Conservation (phyloP, 2,329 filamentous ascomycete genomes). For the Ophiostoma sp. region DNA sequence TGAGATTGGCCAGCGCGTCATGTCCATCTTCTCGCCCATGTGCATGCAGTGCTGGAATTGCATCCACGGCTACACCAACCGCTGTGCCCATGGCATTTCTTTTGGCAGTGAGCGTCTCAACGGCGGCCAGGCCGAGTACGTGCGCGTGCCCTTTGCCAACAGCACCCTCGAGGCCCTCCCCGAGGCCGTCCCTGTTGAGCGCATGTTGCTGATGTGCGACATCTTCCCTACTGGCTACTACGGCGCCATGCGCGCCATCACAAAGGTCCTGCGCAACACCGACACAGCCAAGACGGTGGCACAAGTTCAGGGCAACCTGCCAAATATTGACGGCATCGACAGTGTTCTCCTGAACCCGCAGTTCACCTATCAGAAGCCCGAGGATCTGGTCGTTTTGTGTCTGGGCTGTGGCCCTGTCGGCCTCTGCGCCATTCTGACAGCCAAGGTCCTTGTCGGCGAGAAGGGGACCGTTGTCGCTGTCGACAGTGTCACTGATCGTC, state of each 20-base stretch:
- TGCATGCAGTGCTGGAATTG: constrained; percentile 25
- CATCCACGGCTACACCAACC: constrained; percentile 22
- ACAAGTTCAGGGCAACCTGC: not conserved
- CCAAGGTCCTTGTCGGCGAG: constrained; percentile 10
- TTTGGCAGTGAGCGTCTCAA: constrained; percentile 22
- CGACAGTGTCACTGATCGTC: constrained; percentile 21
- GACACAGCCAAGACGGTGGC: not conserved
- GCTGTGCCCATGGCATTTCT: constrained; percentile 16
- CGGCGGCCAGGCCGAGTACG: constrained; percentile 24
- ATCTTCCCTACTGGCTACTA: constrained; percentile 27
- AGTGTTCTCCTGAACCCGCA: not conserved
- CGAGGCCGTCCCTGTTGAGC: not conserved
- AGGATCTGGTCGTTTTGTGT: constrained; percentile 17
- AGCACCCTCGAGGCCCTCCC: constrained; percentile 15
- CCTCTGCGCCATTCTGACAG: constrained; percentile 24
- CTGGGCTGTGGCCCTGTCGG: constrained; percentile 23
- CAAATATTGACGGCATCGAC: not conserved
- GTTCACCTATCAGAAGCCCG: not conserved
- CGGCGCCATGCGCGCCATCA: constrained; percentile 23
- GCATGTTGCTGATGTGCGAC: constrained; percentile 25
- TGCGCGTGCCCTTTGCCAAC: constrained; percentile 22
- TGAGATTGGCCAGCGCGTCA: constrained; percentile 15
- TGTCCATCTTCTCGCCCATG: constrained; percentile 12
- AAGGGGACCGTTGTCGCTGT: constrained; percentile 19
- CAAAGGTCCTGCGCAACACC: constrained; percentile 19